phyloP scores from a whole-genome alignment of 495 filamentous ascomycete genomes.

The Tuber melanosporum region DNA sequence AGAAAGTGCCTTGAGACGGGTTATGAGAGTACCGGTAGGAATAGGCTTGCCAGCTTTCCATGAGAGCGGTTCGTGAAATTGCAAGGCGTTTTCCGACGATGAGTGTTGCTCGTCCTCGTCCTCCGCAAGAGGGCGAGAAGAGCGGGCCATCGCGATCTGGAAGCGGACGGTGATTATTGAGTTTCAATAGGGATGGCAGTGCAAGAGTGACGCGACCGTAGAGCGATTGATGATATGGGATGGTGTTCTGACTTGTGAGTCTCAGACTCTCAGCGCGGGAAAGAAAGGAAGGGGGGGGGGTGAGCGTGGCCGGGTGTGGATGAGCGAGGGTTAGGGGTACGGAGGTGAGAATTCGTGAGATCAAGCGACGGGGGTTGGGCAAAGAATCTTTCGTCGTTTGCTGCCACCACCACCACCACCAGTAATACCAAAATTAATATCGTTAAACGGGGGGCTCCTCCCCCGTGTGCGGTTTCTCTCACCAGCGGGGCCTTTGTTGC shows the following conservation, averaged over 20 bases:
- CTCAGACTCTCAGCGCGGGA: slow-evolving; percentile 8
- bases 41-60: slow-evolving; percentile 89
- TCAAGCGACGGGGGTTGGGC: background rate
- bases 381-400: background rate
- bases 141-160: slow-evolving; percentile 30
- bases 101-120: slow-evolving; percentile 37
- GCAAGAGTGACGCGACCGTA: slow-evolving; percentile 11
- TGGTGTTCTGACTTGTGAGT: slow-evolving; percentile 5
- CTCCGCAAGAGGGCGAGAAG: slow-evolving; percentile 35
- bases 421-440: background rate
- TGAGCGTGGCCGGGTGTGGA: slow-evolving; percentile 23
- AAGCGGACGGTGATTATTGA: background rate
- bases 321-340: slow-evolving; percentile 33
- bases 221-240: slow-evolving; percentile 10
- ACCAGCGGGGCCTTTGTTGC: background rate
- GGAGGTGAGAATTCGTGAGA: background rate
- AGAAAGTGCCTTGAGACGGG: slow-evolving; percentile 69
- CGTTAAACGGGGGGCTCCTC: background rate
- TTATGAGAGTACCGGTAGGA: slow-evolving; percentile 69
- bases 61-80: slow-evolving; percentile 80
- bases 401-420: background rate
- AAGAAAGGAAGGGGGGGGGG: slow-evolving; percentile 18
- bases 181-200: background rate
- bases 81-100: slow-evolving; percentile 43
- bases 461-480: background rate